Conservation (phyloP, 1,284 basidiomycete species). For the Moesziomyces sp. region DNA sequence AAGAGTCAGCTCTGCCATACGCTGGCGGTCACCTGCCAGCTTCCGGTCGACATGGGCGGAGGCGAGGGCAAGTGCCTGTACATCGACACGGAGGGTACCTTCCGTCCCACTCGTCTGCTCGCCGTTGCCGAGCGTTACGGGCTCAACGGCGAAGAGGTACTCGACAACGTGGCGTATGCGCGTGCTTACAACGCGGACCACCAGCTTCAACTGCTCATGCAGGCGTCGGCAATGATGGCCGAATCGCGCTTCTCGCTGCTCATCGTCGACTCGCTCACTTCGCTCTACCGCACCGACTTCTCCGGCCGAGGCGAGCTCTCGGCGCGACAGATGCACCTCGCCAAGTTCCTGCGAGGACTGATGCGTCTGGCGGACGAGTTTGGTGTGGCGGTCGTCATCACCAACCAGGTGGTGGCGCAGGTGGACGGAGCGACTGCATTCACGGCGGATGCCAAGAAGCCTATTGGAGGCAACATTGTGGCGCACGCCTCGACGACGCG, state of each 20-base stretch:
- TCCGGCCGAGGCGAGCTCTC: constrained; percentile 94
- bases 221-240: constrained; percentile 82
- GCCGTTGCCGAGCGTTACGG: constrained; percentile 96
- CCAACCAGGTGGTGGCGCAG: constrained; percentile 98
- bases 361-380: constrained; percentile 97
- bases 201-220: constrained; percentile 88
- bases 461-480: constrained; percentile 74
- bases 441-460: constrained; percentile 84
- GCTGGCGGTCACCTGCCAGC: constrained; percentile 94
- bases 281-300: constrained; percentile 95
- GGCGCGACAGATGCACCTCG: constrained; percentile 94
- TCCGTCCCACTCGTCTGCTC: constrained; percentile 92
- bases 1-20: constrained; percentile 99
- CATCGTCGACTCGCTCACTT: constrained; percentile 96
- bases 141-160: constrained; percentile 93
- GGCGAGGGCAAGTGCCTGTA: constrained; percentile 99
- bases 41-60: constrained; percentile 96
- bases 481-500: constrained; percentile 68
- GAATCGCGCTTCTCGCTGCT: constrained; percentile 86
- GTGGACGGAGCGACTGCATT: constrained; percentile 74
- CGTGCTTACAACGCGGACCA: constrained; percentile 99
- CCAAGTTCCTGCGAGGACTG: constrained; percentile 91
- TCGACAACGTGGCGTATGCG: constrained; percentile 98
- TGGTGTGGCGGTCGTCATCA: constrained; percentile 95
- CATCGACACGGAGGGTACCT: constrained; percentile 99